phyloP scores from a whole-genome alignment of 176 grass and related monocot species.

The Tillandsia leiboldiana region DNA sequence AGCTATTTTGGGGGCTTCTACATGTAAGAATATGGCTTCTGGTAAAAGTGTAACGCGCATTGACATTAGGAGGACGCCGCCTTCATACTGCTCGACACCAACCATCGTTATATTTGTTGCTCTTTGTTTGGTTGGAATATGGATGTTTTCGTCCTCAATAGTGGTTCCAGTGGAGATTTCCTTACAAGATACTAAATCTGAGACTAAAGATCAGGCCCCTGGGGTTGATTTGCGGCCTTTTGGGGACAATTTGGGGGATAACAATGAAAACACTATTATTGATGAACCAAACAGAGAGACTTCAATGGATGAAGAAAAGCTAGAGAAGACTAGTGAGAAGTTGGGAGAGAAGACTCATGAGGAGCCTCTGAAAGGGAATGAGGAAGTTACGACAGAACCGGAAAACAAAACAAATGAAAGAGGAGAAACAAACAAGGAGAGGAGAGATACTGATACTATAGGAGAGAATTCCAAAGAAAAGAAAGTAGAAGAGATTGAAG shows the following conservation, averaged over 20 bases:
- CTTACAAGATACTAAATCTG: constrained; percentile 23
- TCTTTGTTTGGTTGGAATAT: constrained; percentile 56
- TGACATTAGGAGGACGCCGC: constrained; percentile 27
- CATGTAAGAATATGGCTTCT: constrained; percentile 33
- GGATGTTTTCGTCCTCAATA: constrained; percentile 61
- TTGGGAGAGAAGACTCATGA: constrained; percentile 8
- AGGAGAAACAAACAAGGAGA: constrained; percentile 9
- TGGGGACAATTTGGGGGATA: constrained; percentile 11
- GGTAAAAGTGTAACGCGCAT: constrained; percentile 24
- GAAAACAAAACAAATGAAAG: constrained; percentile 8
- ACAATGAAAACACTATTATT: not conserved
- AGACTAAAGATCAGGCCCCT: constrained; percentile 17
- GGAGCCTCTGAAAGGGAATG: constrained; percentile 11
- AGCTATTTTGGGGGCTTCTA: not conserved
- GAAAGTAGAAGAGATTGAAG: constrained; percentile 1
- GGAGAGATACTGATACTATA: not conserved
- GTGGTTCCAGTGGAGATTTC: constrained; percentile 57
- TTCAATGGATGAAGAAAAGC: not conserved
- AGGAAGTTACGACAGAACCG: not conserved
- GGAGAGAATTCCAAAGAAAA: constrained; percentile 16
- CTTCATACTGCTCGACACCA: constrained; percentile 34
- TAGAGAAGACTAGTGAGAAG: not conserved
- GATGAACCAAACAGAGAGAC: constrained; percentile 6
- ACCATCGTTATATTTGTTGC: constrained; percentile 46
- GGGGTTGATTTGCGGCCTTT: constrained; percentile 10